phyloP scores from a whole-genome alignment of 805 yeast genomes.

The Zygosaccharomyces lentus region DNA sequence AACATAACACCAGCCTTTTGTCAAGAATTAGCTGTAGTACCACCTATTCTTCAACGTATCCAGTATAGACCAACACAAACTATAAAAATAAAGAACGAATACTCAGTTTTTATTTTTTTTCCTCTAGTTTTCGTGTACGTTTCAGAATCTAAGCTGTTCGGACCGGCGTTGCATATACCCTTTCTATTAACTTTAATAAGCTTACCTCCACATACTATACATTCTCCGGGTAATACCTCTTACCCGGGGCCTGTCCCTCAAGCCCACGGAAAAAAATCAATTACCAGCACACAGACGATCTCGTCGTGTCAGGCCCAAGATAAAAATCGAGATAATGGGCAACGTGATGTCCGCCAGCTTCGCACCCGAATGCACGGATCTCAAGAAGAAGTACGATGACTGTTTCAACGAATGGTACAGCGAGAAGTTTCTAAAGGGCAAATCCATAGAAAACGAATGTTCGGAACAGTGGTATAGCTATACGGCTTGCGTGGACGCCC shows the following conservation, averaged over 20 bases:
- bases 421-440: slow-evolving; percentile 64
- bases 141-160: too few species aligned
- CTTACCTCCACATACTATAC: neutral
- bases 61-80: too few species aligned
- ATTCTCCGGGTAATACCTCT: neutral
- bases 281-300: neutral
- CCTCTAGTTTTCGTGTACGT: too few species aligned
- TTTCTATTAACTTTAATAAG: neutral
- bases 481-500: slow-evolving; percentile 77
- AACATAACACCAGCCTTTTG: too few species aligned
- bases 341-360: slow-evolving; percentile 77
- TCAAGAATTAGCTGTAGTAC: too few species aligned
- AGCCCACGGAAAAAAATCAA: neutral
- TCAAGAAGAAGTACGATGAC: slow-evolving; percentile 80
- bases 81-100: too few species aligned
- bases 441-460: slow-evolving; percentile 73
- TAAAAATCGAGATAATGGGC: slow-evolving; percentile 46
- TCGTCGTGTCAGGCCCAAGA: neutral
- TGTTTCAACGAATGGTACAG: slow-evolving; percentile 96
- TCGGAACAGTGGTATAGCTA: slow-evolving; percentile 84
- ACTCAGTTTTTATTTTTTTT: too few species aligned
- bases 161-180: too few species aligned
- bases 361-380: slow-evolving; percentile 94
- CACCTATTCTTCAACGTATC: too few species aligned
- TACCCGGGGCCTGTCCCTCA: neutral